A percentile compares a stretch with the other conserved stretches of the same genome.
Conservation (phyloP, 805 yeast species). For the Yamadazyma sp. region DNA sequence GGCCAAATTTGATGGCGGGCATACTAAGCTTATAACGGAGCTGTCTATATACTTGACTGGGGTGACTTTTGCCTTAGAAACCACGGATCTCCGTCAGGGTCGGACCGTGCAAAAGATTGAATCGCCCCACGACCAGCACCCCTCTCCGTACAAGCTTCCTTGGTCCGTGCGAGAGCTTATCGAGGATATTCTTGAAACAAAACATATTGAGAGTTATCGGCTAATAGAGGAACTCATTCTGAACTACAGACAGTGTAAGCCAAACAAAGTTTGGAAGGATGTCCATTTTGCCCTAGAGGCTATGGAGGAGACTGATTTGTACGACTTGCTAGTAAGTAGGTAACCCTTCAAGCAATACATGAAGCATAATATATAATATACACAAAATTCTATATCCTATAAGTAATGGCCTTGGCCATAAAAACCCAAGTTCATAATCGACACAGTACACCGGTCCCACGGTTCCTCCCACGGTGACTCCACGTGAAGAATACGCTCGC, state of each 20-base stretch:
- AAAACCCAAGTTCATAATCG: no score
- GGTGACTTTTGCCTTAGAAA: slow-evolving; percentile 34
- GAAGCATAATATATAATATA: background rate
- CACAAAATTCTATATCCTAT: no score
- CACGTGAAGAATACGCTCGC: no score
- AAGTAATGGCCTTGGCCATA: no score
- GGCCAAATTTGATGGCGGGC: slow-evolving; percentile 28
- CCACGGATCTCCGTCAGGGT: slow-evolving; percentile 30
- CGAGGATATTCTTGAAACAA: slow-evolving; percentile 32
- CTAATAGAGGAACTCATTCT: slow-evolving; percentile 25
- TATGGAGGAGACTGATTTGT: slow-evolving; percentile 29
- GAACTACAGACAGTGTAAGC: slow-evolving; percentile 31
- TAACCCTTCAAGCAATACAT: slow-evolving; percentile 2
- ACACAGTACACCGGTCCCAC: slow-evolving; percentile 1
- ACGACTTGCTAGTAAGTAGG: slow-evolving; percentile 28
- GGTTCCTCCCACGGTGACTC: no score
- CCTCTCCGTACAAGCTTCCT: slow-evolving; percentile 29
- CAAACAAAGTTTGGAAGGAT: slow-evolving; percentile 32
- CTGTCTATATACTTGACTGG: slow-evolving; percentile 28
- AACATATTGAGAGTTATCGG: slow-evolving; percentile 27
- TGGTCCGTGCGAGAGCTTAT: slow-evolving; percentile 41
- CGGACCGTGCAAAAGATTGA: slow-evolving; percentile 13
- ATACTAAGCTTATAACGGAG: slow-evolving; percentile 26
- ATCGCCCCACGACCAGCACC: slow-evolving; percentile 8
- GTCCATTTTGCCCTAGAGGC: slow-evolving; percentile 33